These are phyloP conservation scores for Fusarium temperatum DNA, from an alignment of 2,329 filamentous ascomycete species.

Conservation along the genomic window DNA sequence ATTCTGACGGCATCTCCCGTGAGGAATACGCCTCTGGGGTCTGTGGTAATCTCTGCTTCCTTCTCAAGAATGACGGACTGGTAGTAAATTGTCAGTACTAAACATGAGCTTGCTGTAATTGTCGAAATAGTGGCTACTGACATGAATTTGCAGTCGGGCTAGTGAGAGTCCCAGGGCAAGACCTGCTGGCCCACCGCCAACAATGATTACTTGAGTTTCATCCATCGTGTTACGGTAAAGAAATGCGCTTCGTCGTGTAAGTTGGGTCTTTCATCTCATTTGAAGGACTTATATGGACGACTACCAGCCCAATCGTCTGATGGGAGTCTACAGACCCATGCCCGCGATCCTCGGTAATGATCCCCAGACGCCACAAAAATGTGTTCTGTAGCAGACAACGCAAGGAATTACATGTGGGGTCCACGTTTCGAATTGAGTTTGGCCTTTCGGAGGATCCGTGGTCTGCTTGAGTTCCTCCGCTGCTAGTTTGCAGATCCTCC, in stretches of 20 bases:
- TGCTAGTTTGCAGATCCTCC: not conserved
- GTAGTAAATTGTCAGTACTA: not conserved
- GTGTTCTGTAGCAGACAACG: not conserved
- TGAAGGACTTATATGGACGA: not conserved
- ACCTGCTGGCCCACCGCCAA: not conserved
- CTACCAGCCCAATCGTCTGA: not conserved
- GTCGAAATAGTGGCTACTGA: not conserved
- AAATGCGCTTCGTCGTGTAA: accelerated
- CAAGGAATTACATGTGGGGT: not conserved
- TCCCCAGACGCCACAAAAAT: accelerated
- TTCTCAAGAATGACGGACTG: not conserved
- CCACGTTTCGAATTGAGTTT: not conserved
- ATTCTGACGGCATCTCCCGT: not conserved
- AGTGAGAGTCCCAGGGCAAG: not conserved
- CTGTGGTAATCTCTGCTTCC: not conserved
- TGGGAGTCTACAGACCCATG: not conserved
- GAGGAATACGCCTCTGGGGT: not conserved
- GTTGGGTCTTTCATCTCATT: no score
- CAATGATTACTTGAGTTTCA: not conserved
- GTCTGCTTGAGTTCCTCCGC: not conserved
- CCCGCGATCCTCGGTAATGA: not conserved
- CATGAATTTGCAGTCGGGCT: not conserved
- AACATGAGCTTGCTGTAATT: no score
- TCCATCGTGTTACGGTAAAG: not conserved
- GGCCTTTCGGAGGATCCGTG: not conserved